These are phyloP conservation scores for Exophiala calicioides DNA, from an alignment of 2,329 filamentous ascomycete species.

Conservation along the genomic window DNA sequence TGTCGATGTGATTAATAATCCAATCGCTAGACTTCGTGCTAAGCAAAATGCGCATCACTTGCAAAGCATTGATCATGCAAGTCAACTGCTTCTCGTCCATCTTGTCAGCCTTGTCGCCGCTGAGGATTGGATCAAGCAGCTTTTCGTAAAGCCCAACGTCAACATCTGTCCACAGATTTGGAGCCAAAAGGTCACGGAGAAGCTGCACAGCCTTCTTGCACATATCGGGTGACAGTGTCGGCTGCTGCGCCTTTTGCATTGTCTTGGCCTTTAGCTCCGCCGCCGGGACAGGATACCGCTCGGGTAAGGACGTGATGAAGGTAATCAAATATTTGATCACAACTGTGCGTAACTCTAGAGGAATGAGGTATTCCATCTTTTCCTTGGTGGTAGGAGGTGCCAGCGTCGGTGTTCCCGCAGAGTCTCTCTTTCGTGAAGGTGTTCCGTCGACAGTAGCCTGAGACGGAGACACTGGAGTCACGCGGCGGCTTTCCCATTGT, in stretches of 20 bases:
- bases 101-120: slow-evolving; percentile 79
- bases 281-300: slow-evolving; percentile 77
- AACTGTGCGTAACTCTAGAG: slow-evolving; percentile 67
- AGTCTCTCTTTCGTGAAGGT: slow-evolving; percentile 53
- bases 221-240: slow-evolving; percentile 69
- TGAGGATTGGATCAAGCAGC: slow-evolving; percentile 80
- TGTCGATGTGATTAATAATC: slow-evolving; percentile 75
- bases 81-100: slow-evolving; percentile 71
- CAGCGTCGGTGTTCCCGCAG: slow-evolving; percentile 56
- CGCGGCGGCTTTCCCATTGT: slow-evolving; percentile 85
- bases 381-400: slow-evolving; percentile 49
- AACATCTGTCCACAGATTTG: slow-evolving; percentile 86
- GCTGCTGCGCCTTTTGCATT: slow-evolving; percentile 49
- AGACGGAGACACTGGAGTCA: slow-evolving; percentile 45
- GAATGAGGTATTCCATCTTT: slow-evolving; percentile 65
- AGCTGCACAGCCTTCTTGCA: slow-evolving; percentile 82
- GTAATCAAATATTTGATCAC: slow-evolving; percentile 94
- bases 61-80: slow-evolving; percentile 83
- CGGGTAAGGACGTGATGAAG: slow-evolving; percentile 87
- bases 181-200: slow-evolving; percentile 79
- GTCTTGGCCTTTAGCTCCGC: slow-evolving; percentile 40
- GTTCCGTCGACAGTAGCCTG: slow-evolving; percentile 61
- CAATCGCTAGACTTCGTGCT: slow-evolving; percentile 88
- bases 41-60: slow-evolving; percentile 86
- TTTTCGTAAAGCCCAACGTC: slow-evolving; percentile 90